Conservation (phyloP, 2,329 filamentous ascomycete genomes). For the Arthroderma sp. region DNA sequence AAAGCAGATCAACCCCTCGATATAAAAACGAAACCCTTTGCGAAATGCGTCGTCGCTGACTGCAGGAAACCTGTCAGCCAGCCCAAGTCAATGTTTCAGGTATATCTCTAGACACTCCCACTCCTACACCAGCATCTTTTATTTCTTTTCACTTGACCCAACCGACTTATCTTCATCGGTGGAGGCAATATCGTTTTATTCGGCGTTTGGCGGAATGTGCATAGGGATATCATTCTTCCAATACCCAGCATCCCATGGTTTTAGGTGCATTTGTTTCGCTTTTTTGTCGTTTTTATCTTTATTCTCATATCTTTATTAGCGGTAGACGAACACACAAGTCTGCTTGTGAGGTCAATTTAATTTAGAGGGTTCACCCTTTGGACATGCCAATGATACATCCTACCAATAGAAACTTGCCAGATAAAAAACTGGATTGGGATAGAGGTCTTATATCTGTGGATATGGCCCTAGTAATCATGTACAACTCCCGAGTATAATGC, state of each 20-base stretch:
- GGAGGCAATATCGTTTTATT: background rate
- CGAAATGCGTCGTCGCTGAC: slow-evolving; percentile 33
- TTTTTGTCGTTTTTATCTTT: too few species aligned
- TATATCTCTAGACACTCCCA: slow-evolving; percentile 31
- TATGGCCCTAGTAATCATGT: slow-evolving; percentile 2
- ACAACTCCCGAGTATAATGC: slow-evolving; percentile 7
- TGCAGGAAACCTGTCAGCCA: slow-evolving; percentile 32
- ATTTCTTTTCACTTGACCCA: slow-evolving; percentile 1
- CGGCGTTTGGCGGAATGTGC: background rate
- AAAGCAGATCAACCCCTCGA: slow-evolving; percentile 18
- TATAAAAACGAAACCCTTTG: slow-evolving; percentile 29
- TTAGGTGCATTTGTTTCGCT: background rate
- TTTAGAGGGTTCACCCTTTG: background rate
- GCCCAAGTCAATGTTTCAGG: slow-evolving; percentile 34
- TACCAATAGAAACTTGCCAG: background rate
- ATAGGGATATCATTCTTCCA: background rate
- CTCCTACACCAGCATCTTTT: slow-evolving; percentile 15
- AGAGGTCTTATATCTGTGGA: background rate
- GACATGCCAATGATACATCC: background rate
- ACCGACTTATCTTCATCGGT: slow-evolving; percentile 3
- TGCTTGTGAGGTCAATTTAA: background rate
- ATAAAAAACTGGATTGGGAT: background rate
- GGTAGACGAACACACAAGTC: background rate
- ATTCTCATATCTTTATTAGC: background rate
- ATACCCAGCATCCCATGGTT: slow-evolving; percentile 1